Evolutionary conservation across 2,329 filamentous ascomycete genomes (phyloP).

Genomic region (Alternaria consortialis): DNA sequence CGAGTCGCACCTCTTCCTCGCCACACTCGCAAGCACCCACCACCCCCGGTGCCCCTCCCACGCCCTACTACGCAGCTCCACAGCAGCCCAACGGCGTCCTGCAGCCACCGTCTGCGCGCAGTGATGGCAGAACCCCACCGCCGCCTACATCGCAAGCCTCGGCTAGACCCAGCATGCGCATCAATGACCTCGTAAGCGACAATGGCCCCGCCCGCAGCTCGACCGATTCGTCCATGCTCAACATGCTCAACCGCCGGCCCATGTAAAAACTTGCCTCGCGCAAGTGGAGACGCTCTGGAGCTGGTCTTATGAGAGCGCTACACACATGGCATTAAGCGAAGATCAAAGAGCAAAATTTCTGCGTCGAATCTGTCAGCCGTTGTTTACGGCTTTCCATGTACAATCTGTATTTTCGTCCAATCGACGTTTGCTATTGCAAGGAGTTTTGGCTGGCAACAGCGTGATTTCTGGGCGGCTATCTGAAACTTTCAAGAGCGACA

Average conservation of each 20-base stretch:
- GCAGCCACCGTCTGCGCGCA: constrained; percentile 47
- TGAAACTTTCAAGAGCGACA: constrained; percentile 31
- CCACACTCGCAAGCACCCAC: constrained; percentile 53
- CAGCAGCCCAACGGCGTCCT: constrained; percentile 42
- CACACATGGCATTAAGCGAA: constrained; percentile 17
- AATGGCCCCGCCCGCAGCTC: constrained; percentile 50
- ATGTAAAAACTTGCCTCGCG: constrained; percentile 35
- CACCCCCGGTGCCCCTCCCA: constrained; percentile 44
- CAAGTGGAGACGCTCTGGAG: constrained; percentile 32
- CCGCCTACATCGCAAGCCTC: constrained; percentile 45
- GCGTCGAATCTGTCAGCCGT: constrained; percentile 9
- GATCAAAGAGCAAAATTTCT: constrained; percentile 16
- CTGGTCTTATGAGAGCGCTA: constrained; percentile 43
- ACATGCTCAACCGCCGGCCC: constrained; percentile 53
- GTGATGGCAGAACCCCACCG: constrained; percentile 53
- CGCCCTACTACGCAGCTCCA: constrained; percentile 45
- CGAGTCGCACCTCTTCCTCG: constrained; percentile 53
- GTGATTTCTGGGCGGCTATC: constrained; percentile 34
- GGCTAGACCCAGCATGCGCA: constrained; percentile 53
- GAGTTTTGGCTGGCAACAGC: constrained; percentile 29
- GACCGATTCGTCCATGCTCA: constrained; percentile 56
- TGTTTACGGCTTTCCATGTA: constrained; percentile 31
- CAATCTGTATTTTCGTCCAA: constrained; percentile 29
- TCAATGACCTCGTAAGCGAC: constrained; percentile 53
- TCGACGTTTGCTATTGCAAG: constrained; percentile 23